These are phyloP conservation scores for Leucoagaricus sp. DNA, from an alignment of 1,284 basidiomycete species.

Conservation along the genomic window DNA sequence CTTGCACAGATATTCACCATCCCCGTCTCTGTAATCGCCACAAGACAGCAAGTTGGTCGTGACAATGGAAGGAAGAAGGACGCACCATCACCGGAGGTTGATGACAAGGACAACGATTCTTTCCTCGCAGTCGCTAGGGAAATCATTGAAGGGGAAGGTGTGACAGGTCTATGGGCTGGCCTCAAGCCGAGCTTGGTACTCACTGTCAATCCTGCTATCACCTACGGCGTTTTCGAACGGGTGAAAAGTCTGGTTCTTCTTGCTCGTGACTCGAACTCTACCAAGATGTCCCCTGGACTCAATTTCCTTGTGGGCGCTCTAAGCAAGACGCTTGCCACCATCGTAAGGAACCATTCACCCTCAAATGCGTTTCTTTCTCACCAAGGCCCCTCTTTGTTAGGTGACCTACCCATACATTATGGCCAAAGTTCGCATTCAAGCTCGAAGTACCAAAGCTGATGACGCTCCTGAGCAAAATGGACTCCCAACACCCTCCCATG, in stretches of 20 bases:
- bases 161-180: slow-evolving; percentile 93
- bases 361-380: background rate
- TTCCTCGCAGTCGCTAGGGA: slow-evolving; percentile 83
- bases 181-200: slow-evolving; percentile 92
- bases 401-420: slow-evolving; percentile 93
- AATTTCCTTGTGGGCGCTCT: slow-evolving; percentile 90
- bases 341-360: slow-evolving; percentile 57
- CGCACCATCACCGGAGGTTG: slow-evolving; percentile 15
- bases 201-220: slow-evolving; percentile 97
- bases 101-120: slow-evolving; percentile 54
- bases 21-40: slow-evolving; percentile 96
- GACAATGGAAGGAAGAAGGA: slow-evolving; percentile 21
- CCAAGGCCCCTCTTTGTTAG: too few species aligned
- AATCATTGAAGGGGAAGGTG: slow-evolving; percentile 91
- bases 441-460: slow-evolving; percentile 60
- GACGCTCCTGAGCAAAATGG: slow-evolving; percentile 44
- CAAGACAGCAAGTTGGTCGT: slow-evolving; percentile 89
- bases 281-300: slow-evolving; percentile 78
- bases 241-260: slow-evolving; percentile 74
- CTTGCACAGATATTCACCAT: slow-evolving; percentile 99
- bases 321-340: slow-evolving; percentile 94
- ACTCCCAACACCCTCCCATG: slow-evolving; percentile 32
- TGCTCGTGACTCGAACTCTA: slow-evolving; percentile 42
- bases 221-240: slow-evolving; percentile 95
- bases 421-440: slow-evolving; percentile 98